These are phyloP conservation scores for Dioszegia aurantiaca DNA, from an alignment of 768 basidiomycete genomes.

Conservation along the genomic window DNA sequence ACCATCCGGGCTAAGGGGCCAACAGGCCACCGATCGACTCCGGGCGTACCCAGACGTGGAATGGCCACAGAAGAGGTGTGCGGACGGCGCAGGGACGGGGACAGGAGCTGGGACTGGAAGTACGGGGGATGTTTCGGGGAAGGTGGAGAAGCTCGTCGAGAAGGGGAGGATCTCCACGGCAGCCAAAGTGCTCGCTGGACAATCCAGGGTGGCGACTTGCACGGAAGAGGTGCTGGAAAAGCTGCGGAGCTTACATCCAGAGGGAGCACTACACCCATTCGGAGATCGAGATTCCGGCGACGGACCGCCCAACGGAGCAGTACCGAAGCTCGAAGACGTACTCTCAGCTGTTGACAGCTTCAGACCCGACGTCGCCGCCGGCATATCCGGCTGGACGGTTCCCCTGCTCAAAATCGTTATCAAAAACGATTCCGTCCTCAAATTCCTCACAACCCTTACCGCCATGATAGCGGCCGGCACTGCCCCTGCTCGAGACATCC, in stretches of 20 bases:
- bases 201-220: too few relatives aligned
- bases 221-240: too few relatives aligned
- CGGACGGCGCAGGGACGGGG: too few relatives aligned
- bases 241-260: too few relatives aligned
- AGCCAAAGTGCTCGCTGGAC: too few relatives aligned
- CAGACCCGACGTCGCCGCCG: conserved; percentile 12
- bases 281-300: too few relatives aligned
- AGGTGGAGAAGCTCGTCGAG: neutral
- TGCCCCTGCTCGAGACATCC: conserved; percentile 17
- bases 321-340: neutral
- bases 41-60: neutral
- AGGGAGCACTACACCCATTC: too few relatives aligned
- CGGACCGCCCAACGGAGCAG: too few relatives aligned
- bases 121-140: too few relatives aligned
- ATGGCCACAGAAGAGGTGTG: neutral
- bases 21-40: neutral
- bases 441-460: neutral
- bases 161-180: neutral
- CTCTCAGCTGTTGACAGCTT: conserved; percentile 5
- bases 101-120: too few relatives aligned
- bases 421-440: neutral
- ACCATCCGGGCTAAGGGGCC: neutral
- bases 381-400: conserved; percentile 16
- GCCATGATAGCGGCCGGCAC: conserved; percentile 1
- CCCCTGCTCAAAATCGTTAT: conserved; percentile 15